Evolutionary conservation across 305 asterid genomes (phyloP).

Genomic region (Caryopteris hybrid): DNA sequence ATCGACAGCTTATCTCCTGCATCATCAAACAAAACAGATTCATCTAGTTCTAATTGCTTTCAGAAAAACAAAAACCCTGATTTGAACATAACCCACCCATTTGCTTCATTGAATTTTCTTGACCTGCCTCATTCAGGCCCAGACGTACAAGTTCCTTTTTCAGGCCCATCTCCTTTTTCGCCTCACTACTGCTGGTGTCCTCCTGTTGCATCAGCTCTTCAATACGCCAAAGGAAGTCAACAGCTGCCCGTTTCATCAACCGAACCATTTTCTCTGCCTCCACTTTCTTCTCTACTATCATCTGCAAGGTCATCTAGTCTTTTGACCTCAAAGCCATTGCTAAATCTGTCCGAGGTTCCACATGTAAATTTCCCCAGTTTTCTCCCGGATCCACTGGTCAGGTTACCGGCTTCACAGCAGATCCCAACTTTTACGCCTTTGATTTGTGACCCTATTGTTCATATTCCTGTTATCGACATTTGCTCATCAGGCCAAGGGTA

Average conservation of each 20-base stretch:
- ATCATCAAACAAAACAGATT: slow-evolving; percentile 22
- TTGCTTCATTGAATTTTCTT: slow-evolving; percentile 29
- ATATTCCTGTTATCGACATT: slow-evolving; percentile 74
- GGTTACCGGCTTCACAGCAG: slow-evolving; percentile 64
- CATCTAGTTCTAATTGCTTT: slow-evolving; percentile 28
- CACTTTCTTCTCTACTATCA: slow-evolving; percentile 50
- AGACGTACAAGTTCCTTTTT: slow-evolving; percentile 28
- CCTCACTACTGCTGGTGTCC: slow-evolving; percentile 94
- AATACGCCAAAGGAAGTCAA: slow-evolving; percentile 34
- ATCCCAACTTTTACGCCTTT: slow-evolving; percentile 76
- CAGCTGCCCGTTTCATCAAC: slow-evolving; percentile 39
- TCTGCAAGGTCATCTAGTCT: slow-evolving; percentile 40
- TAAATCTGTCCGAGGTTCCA: slow-evolving; percentile 44
- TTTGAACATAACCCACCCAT: slow-evolving; percentile 19
- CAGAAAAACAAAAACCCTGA: slow-evolving; percentile 36
- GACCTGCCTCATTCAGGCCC: slow-evolving; percentile 30
- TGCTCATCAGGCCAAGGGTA: slow-evolving; percentile 97
- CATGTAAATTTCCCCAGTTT: slow-evolving; percentile 57
- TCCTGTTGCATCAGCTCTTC: slow-evolving; percentile 50
- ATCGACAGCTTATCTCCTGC: slow-evolving; percentile 29
- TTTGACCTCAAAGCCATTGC: slow-evolving; percentile 39
- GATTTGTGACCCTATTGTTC: slow-evolving; percentile 86
- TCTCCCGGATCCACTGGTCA: slow-evolving; percentile 47
- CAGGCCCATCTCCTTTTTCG: slow-evolving; percentile 43
- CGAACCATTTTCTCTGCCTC: slow-evolving; percentile 50